Evolutionary conservation across 2,329 filamentous ascomycete species (phyloP).

Genomic region (Claviceps pazoutovae): DNA sequence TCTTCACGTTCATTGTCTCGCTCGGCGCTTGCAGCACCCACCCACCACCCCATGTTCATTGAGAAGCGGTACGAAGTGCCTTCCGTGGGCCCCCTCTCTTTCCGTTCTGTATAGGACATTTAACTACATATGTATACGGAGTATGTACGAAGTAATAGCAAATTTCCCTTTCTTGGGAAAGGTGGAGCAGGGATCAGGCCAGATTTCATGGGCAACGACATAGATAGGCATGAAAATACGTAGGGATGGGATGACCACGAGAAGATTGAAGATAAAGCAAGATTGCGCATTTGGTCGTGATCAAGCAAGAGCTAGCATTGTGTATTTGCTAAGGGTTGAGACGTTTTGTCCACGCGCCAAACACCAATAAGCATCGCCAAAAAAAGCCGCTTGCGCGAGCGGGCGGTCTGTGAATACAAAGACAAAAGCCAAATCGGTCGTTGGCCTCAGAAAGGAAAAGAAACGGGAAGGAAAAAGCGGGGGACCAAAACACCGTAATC

Average conservation of each 20-base stretch:
- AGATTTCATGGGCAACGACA: no score
- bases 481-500: neutral
- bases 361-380: conserved; percentile 2
- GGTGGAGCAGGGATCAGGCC: neutral
- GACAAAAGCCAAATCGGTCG: neutral
- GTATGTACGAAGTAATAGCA: no score
- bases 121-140: no score
- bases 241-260: neutral
- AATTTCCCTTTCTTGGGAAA: neutral
- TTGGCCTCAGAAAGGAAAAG: neutral
- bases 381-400: conserved; percentile 3
- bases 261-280: neutral
- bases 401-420: conserved; percentile 1
- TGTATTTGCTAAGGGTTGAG: conserved; percentile 1
- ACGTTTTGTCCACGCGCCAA: conserved; percentile 2
- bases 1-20: no score
- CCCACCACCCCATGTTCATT: no score
- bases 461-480: neutral
- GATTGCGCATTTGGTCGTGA: neutral
- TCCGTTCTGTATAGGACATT: no score
- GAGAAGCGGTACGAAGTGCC: no score
- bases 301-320: conserved; percentile 3
- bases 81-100: no score
- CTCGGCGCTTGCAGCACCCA: no score
- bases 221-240: no score